These are phyloP conservation scores for Blastocystis sp. DNA, from an alignment of 352 stramenopile genomes.

Conservation along the genomic window DNA sequence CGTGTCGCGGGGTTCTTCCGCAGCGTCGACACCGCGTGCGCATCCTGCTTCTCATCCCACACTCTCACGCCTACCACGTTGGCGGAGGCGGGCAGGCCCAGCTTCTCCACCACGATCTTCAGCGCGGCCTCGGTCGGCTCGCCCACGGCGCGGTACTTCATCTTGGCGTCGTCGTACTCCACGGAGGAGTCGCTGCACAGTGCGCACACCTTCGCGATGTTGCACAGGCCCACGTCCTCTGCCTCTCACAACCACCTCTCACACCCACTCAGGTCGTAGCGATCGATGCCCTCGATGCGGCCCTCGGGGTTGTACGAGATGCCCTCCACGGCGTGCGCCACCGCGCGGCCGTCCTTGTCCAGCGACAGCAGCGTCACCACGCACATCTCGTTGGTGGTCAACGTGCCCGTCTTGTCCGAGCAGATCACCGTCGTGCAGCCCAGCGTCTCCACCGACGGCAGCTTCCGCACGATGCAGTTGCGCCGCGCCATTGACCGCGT, in stretches of 20 bases:
- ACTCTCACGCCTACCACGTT: neutral
- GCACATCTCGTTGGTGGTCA: constrained; percentile 97
- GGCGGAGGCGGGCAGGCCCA: constrained; percentile 77
- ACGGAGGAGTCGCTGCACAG: constrained; percentile 92
- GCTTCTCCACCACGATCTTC: constrained; percentile 89
- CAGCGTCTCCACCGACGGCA: constrained; percentile 93
- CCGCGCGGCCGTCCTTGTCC: neutral
- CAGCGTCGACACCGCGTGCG: neutral
- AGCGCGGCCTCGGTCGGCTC: constrained; percentile 91
- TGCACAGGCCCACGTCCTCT: constrained; percentile 5
- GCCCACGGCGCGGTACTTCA: neutral
- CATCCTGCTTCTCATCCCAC: neutral
- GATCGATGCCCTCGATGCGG: constrained; percentile 74
- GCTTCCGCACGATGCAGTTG: constrained; percentile 94
- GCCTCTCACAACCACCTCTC: constrained; percentile 71
- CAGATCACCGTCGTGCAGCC: constrained; percentile 80
- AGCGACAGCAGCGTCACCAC: constrained; percentile 72
- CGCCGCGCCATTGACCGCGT: constrained; percentile 92
- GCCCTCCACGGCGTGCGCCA: constrained; percentile 78
- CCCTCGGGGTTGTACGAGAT: constrained; percentile 87
- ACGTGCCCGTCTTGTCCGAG: constrained; percentile 84
- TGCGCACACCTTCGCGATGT: constrained; percentile 71
- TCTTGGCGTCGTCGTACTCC: constrained; percentile 72
- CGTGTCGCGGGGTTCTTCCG: neutral
- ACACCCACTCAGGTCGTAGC: constrained; percentile 5